These are phyloP conservation scores for Nakataea oryzae DNA, from an alignment of 2,329 filamentous ascomycete species.

Conservation along the genomic window DNA sequence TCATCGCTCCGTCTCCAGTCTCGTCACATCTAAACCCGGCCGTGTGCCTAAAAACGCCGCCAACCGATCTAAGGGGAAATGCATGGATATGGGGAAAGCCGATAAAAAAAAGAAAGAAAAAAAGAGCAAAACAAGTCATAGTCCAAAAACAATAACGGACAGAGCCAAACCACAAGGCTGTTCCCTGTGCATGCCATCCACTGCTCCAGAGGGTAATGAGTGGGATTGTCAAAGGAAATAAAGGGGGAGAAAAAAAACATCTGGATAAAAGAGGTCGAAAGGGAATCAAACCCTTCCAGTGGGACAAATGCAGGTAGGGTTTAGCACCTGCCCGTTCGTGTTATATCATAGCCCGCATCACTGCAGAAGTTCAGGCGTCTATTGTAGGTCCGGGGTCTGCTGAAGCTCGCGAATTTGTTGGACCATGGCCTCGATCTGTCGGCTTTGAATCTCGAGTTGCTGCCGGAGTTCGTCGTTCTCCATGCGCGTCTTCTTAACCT, in stretches of 20 bases:
- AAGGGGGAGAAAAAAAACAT: neutral
- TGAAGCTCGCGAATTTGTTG: constrained; percentile 36
- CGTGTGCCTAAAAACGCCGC: neutral
- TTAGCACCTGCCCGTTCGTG: too few species aligned
- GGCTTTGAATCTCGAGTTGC: constrained; percentile 37
- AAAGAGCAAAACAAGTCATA: neutral
- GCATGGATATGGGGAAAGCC: neutral
- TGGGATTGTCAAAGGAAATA: neutral
- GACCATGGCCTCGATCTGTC: constrained; percentile 35
- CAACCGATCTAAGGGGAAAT: neutral
- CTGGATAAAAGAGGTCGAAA: too few species aligned
- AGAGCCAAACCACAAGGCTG: too few species aligned
- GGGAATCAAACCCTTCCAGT: too few species aligned
- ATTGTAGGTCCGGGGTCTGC: constrained; percentile 20
- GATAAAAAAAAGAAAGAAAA: neutral
- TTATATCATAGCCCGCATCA: too few species aligned
- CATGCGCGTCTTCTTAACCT: constrained; percentile 55
- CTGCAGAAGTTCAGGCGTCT: neutral
- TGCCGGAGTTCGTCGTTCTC: constrained; percentile 51
- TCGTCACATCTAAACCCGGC: neutral
- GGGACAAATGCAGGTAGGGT: too few species aligned
- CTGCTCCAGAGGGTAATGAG: too few species aligned
- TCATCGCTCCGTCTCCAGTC: neutral
- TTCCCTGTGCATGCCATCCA: too few species aligned
- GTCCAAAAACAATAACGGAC: too few species aligned